phyloP scores from a whole-genome alignment of 2,329 filamentous ascomycete genomes.

The Aspergillus piperis region DNA sequence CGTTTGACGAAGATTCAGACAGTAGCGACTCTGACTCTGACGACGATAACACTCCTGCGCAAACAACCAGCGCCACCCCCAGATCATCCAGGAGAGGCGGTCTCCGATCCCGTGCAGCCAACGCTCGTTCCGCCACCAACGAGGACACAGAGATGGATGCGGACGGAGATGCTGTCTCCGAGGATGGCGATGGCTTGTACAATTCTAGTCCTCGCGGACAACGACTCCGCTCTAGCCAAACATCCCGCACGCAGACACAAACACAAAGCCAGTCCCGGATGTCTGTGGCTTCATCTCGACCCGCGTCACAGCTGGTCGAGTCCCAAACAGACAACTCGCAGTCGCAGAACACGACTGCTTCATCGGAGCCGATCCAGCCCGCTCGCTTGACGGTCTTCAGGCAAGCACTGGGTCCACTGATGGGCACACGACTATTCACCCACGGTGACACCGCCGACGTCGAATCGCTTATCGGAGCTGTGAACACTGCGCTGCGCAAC shows the following conservation, averaged over 20 bases:
- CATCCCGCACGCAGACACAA: conserved; percentile 42
- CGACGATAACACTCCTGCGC: conserved; percentile 27
- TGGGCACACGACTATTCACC: conserved; percentile 79
- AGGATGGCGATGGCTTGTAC: conserved; percentile 57
- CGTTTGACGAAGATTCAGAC: conserved; percentile 62
- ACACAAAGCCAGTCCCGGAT: conserved; percentile 53
- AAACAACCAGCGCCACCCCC: conserved; percentile 32
- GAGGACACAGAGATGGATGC: conserved; percentile 46
- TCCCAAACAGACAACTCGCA: conserved; percentile 49
- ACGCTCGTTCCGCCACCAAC: conserved; percentile 39
- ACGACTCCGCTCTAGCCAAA: conserved; percentile 38
- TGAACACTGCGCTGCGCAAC: conserved; percentile 69
- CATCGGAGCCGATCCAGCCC: conserved; percentile 45
- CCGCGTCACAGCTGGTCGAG: conserved; percentile 68
- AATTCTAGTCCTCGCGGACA: conserved; percentile 51
- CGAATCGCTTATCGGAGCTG: conserved; percentile 70
- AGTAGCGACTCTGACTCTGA: conserved; percentile 43
- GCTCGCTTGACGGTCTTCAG: conserved; percentile 74
- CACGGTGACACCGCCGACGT: conserved; percentile 76
- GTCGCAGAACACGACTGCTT: conserved; percentile 41
- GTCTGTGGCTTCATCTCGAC: conserved; percentile 78
- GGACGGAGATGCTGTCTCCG: conserved; percentile 55
- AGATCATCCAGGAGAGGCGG: conserved; percentile 36
- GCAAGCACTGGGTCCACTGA: conserved; percentile 75
- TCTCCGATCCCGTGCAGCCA: conserved; percentile 37